Evolutionary conservation across 2,329 filamentous ascomycete genomes (phyloP).

Genomic region (Trichophyton schoenleinii): DNA sequence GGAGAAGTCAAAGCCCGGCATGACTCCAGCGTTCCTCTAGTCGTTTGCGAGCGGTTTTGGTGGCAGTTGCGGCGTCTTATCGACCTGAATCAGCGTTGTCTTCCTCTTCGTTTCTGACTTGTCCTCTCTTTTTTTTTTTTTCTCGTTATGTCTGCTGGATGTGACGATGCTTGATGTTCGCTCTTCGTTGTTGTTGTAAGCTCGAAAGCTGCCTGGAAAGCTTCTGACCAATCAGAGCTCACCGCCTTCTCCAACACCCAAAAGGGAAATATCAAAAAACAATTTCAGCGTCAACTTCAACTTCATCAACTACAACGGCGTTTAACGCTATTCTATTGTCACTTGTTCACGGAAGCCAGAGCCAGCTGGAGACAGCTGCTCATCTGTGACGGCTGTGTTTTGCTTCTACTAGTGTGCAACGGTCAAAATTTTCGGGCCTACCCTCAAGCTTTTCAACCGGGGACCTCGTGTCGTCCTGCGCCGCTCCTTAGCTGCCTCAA

Average conservation of each 20-base stretch:
- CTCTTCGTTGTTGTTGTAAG: background rate
- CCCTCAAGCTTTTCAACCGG: conserved; percentile 30
- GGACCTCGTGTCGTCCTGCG: conserved; percentile 30
- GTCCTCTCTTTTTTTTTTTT: conserved; percentile 13
- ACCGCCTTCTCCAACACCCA: background rate
- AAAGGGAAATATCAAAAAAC: background rate
- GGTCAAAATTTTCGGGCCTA: conserved; percentile 36
- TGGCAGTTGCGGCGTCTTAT: no score
- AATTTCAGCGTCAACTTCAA: background rate
- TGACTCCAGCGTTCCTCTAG: conserved; percentile 31
- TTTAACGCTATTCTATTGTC: background rate
- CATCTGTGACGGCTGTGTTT: background rate
- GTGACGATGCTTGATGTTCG: background rate
- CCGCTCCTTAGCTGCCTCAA: conserved; percentile 30
- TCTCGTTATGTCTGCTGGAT: conserved; percentile 13
- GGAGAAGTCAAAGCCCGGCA: conserved; percentile 98
- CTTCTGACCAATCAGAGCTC: background rate
- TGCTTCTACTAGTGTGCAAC: conserved; percentile 14
- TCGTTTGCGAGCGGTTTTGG: background rate
- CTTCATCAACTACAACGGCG: background rate
- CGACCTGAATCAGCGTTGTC: no score
- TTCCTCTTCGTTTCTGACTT: background rate
- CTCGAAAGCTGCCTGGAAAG: background rate
- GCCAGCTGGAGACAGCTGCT: background rate
- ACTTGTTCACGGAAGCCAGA: background rate